Evolutionary conservation across 1,139 yeast genomes (phyloP), one percentile per base, ranked within the genome.

Genomic region (Scheffersomyces quercinus): DNA sequence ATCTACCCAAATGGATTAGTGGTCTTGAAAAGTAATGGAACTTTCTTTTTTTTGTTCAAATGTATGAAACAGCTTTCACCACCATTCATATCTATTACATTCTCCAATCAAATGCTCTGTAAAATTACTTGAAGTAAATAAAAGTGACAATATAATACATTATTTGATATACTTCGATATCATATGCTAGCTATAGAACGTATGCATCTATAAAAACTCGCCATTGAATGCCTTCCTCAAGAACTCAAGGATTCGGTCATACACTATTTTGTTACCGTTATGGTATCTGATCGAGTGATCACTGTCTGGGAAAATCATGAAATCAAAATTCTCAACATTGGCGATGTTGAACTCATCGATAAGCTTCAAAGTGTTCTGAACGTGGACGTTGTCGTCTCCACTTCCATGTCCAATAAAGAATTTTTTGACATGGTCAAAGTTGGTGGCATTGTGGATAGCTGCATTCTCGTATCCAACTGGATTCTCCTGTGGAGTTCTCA

Each of bases 361-460:
- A 16, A 86, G 67, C 58, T 81, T 82, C 49, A 84, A 73, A 16
- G 85, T 70, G 62, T 86, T 83, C 59, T 86, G 95, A 59, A 85
- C 77, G 62, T 86, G 95, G 34, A 86, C 95, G 50, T 86, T 86
- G 60, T 86, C 95, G 62, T 86, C 95, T 14, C 91, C 93, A 1
- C 88, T 79, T 8, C 95, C 95, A 60, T 86, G 95, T 73, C 85
- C 83, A 40, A 86, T 61, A 47, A 86, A 68, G 56, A 86, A 85
- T 54, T 88, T 71, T 41, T 69, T 73, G n/a, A 74, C 80, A 53
- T 73, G 60, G 55, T 68, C 54, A 62, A 83, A 70, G 58, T 70
- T 60, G 20, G 70, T 70, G 5, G 75, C 73, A 47, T 81, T 68
- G 46, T 68, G 67, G 35, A 86, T 83, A 2, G 84, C 72, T 1